Evolutionary conservation across 129 eudicot species (phyloP).

Genomic region (Saposhnikovia divaricata): DNA sequence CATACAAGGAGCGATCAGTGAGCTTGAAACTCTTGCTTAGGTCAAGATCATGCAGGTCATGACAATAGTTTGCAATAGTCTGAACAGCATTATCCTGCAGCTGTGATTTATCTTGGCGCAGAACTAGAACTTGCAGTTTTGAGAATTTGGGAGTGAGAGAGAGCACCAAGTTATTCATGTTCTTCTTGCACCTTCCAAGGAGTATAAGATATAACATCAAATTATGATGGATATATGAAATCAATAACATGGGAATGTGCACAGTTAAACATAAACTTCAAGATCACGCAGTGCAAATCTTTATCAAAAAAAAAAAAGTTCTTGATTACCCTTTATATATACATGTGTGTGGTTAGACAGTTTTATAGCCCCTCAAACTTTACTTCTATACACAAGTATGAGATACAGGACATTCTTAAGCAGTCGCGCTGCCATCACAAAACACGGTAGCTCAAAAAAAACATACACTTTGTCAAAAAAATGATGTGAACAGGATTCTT

Average conservation of each 20-base stretch:
- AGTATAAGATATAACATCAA: background rate
- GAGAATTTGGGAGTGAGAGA: slow-evolving; percentile 69
- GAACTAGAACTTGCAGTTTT: slow-evolving; percentile 41
- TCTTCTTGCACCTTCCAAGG: slow-evolving; percentile 67
- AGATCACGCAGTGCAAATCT: background rate
- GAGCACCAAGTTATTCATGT: slow-evolving; percentile 73
- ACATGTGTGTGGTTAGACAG: background rate
- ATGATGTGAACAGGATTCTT: background rate
- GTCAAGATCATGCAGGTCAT: slow-evolving; percentile 70
- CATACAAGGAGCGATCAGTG: slow-evolving; percentile 68
- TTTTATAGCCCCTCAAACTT: background rate
- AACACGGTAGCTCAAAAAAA: background rate
- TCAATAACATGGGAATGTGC: background rate
- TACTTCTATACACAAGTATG: background rate
- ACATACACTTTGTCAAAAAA: background rate
- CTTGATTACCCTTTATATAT: background rate
- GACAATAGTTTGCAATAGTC: slow-evolving; percentile 58
- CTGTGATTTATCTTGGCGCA: slow-evolving; percentile 87
- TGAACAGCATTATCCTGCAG: slow-evolving; percentile 68
- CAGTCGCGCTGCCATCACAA: background rate
- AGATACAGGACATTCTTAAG: background rate
- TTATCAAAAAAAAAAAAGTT: too few species aligned
- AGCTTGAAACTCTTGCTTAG: slow-evolving; percentile 91
- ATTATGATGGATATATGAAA: background rate
- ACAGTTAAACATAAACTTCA: background rate